A percentile compares a stretch with the other conserved stretches of the same genome.
Evolutionary conservation across 768 basidiomycete species (phyloP).

Genomic region (Sutorius australiensis): DNA sequence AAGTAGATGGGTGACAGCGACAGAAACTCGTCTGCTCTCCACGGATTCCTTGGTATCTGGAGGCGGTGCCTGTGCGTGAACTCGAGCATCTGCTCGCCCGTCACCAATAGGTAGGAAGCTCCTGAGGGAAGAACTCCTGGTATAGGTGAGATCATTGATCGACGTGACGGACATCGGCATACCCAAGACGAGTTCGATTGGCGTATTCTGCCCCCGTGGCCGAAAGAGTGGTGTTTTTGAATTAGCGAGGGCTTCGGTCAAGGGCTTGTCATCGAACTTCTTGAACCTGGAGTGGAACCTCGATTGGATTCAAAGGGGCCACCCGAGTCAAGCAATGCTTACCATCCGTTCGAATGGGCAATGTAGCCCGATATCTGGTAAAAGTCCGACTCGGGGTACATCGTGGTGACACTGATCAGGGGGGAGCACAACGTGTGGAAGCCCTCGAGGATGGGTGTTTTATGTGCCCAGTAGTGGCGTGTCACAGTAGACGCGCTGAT

Average conservation of each 20-base stretch:
- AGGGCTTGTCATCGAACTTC: slow-evolving; percentile 34
- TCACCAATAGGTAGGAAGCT: slow-evolving; percentile 44
- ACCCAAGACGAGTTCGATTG: slow-evolving; percentile 47
- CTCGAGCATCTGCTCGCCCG: slow-evolving; percentile 28
- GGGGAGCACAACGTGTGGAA: not conserved
- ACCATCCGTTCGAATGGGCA: slow-evolving; percentile 31
- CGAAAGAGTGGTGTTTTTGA: slow-evolving; percentile 30
- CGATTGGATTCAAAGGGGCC: not conserved
- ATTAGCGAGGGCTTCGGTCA: slow-evolving; percentile 29
- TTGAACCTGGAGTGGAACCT: slow-evolving; percentile 22
- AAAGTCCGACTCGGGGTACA: slow-evolving; percentile 17
- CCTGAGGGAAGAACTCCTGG: slow-evolving; percentile 44
- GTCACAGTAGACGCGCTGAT: not conserved
- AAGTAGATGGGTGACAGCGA: slow-evolving; percentile 51
- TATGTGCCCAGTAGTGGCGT: not conserved
- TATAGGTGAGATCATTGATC: not conserved
- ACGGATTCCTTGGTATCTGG: slow-evolving; percentile 9
- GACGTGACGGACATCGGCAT: not conserved
- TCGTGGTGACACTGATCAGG: not conserved
- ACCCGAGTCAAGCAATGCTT: not conserved
- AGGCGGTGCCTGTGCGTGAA: slow-evolving; percentile 21
- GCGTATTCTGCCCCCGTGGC: slow-evolving; percentile 20
- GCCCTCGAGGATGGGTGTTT: not conserved
- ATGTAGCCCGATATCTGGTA: slow-evolving; percentile 28
- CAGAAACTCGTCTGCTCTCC: slow-evolving; percentile 31